Evolutionary conservation across 2,329 filamentous ascomycete genomes (phyloP).

Genomic region (Allantophomopsis cytisporea): DNA sequence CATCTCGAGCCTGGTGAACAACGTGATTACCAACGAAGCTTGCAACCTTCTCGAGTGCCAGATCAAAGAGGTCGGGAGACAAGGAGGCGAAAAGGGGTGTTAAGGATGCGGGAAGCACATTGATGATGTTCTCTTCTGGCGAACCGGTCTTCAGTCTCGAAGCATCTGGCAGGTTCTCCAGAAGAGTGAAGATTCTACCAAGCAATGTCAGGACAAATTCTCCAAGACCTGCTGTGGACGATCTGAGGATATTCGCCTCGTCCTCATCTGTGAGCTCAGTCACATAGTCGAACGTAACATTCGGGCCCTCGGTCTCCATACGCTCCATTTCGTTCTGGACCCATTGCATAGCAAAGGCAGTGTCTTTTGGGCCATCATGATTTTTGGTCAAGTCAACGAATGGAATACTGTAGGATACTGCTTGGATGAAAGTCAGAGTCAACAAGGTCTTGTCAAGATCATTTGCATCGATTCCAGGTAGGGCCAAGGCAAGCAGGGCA

Average conservation of each 20-base stretch:
- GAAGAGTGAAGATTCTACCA: slow-evolving; percentile 84
- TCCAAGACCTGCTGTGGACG: slow-evolving; percentile 84
- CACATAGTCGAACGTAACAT: slow-evolving; percentile 75
- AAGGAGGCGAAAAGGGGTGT: slow-evolving; percentile 82
- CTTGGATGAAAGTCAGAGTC: slow-evolving; percentile 88
- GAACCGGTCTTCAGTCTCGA: slow-evolving; percentile 78
- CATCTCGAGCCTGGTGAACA: slow-evolving; percentile 90
- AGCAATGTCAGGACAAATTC: slow-evolving; percentile 87
- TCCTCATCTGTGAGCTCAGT: slow-evolving; percentile 72
- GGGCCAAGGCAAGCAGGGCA: slow-evolving; percentile 76
- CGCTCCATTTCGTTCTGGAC: slow-evolving; percentile 88
- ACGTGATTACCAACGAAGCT: slow-evolving; percentile 89
- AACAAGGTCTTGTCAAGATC: slow-evolving; percentile 94
- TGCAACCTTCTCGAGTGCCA: slow-evolving; percentile 82
- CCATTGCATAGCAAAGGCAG: slow-evolving; percentile 77
- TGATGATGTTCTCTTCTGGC: slow-evolving; percentile 94
- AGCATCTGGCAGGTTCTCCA: slow-evolving; percentile 90
- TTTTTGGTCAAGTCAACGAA: slow-evolving; percentile 70
- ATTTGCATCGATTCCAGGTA: slow-evolving; percentile 95
- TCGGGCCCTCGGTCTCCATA: slow-evolving; percentile 78
- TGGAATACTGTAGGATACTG: slow-evolving; percentile 90
- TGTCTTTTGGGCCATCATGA: slow-evolving; percentile 54
- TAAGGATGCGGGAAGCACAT: slow-evolving; percentile 82
- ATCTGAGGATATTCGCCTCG: slow-evolving; percentile 77
- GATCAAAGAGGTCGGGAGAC: slow-evolving; percentile 86